These are phyloP conservation scores for Suillus subluteus DNA, from an alignment of 768 basidiomycete species.

Conservation along the genomic window DNA sequence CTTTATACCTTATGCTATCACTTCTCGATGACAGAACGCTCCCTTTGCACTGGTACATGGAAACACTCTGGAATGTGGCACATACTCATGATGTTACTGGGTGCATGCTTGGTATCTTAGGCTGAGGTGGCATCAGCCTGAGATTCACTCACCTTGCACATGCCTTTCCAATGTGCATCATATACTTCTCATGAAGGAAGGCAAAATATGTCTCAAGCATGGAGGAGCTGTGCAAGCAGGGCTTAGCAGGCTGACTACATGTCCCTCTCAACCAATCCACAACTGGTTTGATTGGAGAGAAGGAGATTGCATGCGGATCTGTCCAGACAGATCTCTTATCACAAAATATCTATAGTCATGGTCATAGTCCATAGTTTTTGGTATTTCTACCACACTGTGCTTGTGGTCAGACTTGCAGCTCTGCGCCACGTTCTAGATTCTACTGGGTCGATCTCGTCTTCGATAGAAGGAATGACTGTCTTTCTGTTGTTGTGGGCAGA, in stretches of 20 bases:
- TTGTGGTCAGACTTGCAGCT: too few relatives aligned
- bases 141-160: slow-evolving; percentile 68
- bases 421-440: slow-evolving; percentile 58
- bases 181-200: slow-evolving; percentile 60
- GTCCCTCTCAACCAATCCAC: too few relatives aligned
- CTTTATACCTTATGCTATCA: slow-evolving; percentile 43
- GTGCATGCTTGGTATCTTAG: slow-evolving; percentile 68
- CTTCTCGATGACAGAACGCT: slow-evolving; percentile 63
- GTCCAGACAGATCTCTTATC: too few relatives aligned
- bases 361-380: too few relatives aligned
- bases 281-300: too few relatives aligned
- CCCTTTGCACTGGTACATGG: slow-evolving; percentile 55
- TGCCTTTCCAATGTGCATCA: slow-evolving; percentile 83
- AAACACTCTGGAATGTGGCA: slow-evolving; percentile 52
- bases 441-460: too few relatives aligned
- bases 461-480: too few relatives aligned
- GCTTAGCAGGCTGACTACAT: slow-evolving; percentile 52
- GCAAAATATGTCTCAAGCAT: slow-evolving; percentile 4
- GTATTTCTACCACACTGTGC: too few relatives aligned
- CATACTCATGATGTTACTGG: slow-evolving; percentile 62
- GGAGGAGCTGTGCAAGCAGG: slow-evolving; percentile 47
- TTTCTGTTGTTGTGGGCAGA: too few relatives aligned
- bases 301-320: too few relatives aligned
- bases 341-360: too few relatives aligned
- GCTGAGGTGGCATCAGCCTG: slow-evolving; percentile 67